phyloP scores from a whole-genome alignment of 192 early-diverging fungal genomes.

The Rhizophagus sp. region DNA sequence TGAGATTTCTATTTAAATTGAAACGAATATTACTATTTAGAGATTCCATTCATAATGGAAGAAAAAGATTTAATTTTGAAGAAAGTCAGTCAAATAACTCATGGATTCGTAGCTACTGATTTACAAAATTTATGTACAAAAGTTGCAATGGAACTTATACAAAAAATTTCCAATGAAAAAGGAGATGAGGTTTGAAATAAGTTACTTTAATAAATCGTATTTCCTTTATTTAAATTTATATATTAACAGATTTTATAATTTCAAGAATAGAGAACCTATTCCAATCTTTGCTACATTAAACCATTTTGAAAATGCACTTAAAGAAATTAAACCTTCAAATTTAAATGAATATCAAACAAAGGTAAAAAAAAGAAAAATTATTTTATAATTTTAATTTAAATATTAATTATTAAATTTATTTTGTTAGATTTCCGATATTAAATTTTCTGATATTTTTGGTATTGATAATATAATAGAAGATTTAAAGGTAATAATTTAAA shows the following conservation, averaged over 20 bases:
- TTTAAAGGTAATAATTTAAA: slow-evolving; percentile 61
- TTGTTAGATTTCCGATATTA: slow-evolving; percentile 57
- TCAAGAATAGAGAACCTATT: background rate
- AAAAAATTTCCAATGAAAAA: background rate
- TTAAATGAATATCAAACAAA: slow-evolving; percentile 53
- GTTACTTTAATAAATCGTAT: slow-evolving; percentile 27
- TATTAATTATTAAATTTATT: background rate
- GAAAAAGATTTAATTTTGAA: slow-evolving; percentile 40
- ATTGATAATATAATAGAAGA: slow-evolving; percentile 66
- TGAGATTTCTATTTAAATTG: too few species aligned
- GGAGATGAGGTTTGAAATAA: slow-evolving; percentile 28
- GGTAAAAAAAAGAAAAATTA: slow-evolving; percentile 9
- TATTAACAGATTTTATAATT: background rate
- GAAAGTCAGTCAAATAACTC: slow-evolving; percentile 52
- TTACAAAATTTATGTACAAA: slow-evolving; percentile 66
- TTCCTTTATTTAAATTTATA: background rate
- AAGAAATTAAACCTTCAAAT: slow-evolving; percentile 55
- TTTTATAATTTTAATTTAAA: too few species aligned
- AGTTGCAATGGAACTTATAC: slow-evolving; percentile 49
- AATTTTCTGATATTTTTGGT: slow-evolving; percentile 77
- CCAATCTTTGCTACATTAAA: slow-evolving; percentile 28
- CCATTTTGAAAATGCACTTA: slow-evolving; percentile 48
- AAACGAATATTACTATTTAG: slow-evolving; percentile 27
- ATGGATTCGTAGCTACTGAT: slow-evolving; percentile 85
- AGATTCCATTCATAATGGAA: slow-evolving; percentile 47